Base-by-base conservation (phyloP, 768 basidiomycete genomes). In the Artomyces pyxidatus region DNA sequence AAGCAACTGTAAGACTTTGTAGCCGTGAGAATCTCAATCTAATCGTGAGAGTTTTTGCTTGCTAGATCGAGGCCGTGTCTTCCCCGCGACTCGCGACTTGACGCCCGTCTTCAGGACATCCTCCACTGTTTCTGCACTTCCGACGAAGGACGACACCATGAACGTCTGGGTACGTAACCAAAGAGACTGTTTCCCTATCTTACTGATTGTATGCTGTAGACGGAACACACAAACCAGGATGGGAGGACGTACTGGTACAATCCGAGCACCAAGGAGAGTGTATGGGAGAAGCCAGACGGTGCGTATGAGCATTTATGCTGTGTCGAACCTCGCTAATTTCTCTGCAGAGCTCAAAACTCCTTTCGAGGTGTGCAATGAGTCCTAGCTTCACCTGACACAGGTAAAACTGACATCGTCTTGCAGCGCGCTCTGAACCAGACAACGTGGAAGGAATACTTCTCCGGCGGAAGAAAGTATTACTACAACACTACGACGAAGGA, bases 231-330 rank as follows among this genome's bases (percentile, higher is more conserved):
- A 28, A 95, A 94, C 68, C 83, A 89, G 2, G 95, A 96, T 62
- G 93, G 93, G n/a, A 75, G 92, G n/a, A 91, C 89, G 0, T 98
- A 98, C 61, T 98, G 94, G 94, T 93, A 92, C 68, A 93, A 96
- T 63, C 82, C 89, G 0, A 76, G 73, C 9, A 88, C 86, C 3
- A 81, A 85, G 59, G 88, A 90, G 59, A 95, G 92, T 61, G 91
- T 94, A 45, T 98, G 94, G 95, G 94, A 97, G 68, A 99, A 98
- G 64, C 96, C 96, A 51, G 89, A 94, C 64, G 88, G 88, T 88
- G 58, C 58, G 76, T 59, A 26, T 2, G n/a, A n/a, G n/a, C n/a
- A n/a, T 17, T 39, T 28, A 28, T 44, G 12, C 32, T 11, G 29
- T 42, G 22, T n/a, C n/a, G n/a, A n/a, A n/a, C n/a, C n/a, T n/a